Evolutionary conservation across 78 protist genomes (phyloP), one percentile per base, ranked within the genome.

Genomic region (Dictyostelium capitatum): DNA sequence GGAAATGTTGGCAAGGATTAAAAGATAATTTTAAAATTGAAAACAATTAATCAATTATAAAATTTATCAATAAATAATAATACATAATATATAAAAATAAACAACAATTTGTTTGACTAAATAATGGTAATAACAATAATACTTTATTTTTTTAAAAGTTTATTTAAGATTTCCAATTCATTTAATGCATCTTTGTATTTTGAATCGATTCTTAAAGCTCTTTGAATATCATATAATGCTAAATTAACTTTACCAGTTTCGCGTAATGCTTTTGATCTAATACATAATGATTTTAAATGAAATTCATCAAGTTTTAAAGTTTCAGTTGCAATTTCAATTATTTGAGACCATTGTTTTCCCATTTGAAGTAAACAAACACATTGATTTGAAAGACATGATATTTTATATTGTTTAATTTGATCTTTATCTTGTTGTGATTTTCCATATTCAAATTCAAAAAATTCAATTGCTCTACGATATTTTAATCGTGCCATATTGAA

Each of bases 1-100:
- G 75, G 91, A 82, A 89, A 84, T 97, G 98, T 91, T 97, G 98
- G 98, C 84, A 89, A 43, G 97, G 89, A 6, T 37, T 90, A 67
- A 67, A 67, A 17, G 75, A 67, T 67, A 67, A 67, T 32, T 32
- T 37, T 67, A 67, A 67, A 62, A 23, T 62, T 62, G 23, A 62
- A 62, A n/a, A n/a, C n/a, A 62, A 62, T 11, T 19, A 10, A 25
- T 62, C 43, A 37, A 37, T 62, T 62, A 20, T 9, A 62, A 23
- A 19, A 10, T 62, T 62, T 3, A 37, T 2, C 43, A 37, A 37
- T 3, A 37, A 37, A 37, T 37, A 37, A 37, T 37, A 37, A 37
- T 37, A 37, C 43, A 37, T n/a, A n/a, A 37, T 37, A 37, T 37
- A 37, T 37, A 37, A n/a, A n/a, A n/a, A 37, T 37, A 37, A 37